Evolutionary conservation across 2,329 filamentous ascomycete genomes (phyloP).

Genomic region (Sporothrix phasma): DNA sequence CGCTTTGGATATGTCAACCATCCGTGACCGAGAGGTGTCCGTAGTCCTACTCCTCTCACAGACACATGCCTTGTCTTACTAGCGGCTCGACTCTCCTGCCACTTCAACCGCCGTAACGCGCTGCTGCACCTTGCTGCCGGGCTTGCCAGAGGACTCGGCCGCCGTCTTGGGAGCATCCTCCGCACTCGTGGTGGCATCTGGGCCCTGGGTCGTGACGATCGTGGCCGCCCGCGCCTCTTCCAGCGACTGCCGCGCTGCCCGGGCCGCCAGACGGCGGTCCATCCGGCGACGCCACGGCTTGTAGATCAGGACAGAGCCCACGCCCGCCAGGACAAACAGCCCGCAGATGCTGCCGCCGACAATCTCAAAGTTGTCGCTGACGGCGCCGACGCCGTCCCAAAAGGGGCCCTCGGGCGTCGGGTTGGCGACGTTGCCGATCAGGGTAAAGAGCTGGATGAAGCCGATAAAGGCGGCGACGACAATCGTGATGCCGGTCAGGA

Average conservation of each 20-base stretch:
- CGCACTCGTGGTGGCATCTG: not conserved
- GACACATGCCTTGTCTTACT: not conserved
- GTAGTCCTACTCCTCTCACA: too few species aligned
- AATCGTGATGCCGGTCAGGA: conserved; percentile 75
- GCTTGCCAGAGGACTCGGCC: not conserved
- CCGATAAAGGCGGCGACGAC: conserved; percentile 79
- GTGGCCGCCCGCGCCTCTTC: not conserved
- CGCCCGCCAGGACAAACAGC: conserved; percentile 68
- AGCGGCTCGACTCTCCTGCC: not conserved
- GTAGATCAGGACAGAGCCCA: conserved; percentile 64
- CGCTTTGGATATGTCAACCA: too few species aligned
- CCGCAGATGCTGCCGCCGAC: conserved; percentile 82
- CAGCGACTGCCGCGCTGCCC: not conserved
- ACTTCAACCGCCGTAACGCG: not conserved
- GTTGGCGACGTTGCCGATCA: conserved; percentile 66
- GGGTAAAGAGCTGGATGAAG: conserved; percentile 68
- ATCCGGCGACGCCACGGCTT: conserved; percentile 60
- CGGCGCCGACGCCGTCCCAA: conserved; percentile 75
- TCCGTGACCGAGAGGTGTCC: too few species aligned
- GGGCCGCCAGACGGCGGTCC: conserved; percentile 21
- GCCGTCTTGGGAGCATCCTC: not conserved
- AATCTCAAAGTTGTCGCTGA: conserved; percentile 74
- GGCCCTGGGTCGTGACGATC: not conserved
- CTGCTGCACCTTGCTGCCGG: not conserved
- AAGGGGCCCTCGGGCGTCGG: conserved; percentile 64